Conservation (phyloP, 441 rosid species). For the Iberis amara region DNA sequence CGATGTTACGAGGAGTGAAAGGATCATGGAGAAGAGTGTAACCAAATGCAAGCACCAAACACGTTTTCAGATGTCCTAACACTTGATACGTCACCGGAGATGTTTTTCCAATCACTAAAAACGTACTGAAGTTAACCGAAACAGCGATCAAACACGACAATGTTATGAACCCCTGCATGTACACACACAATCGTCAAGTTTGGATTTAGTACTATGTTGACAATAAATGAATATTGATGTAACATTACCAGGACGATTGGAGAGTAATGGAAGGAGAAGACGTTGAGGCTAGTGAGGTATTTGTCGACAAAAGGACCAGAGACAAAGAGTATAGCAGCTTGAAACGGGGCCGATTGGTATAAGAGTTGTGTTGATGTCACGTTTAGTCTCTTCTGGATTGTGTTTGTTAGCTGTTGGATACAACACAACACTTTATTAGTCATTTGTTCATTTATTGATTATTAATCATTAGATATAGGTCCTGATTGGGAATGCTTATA, state of each 20-base stretch:
- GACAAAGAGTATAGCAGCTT: slow-evolving; percentile 83
- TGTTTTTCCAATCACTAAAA: slow-evolving; percentile 95
- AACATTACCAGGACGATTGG: slow-evolving; percentile 57
- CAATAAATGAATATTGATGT: background rate
- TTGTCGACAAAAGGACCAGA: slow-evolving; percentile 90
- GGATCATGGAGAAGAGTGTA: slow-evolving; percentile 86
- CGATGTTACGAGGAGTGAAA: slow-evolving; percentile 67
- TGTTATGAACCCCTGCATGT: slow-evolving; percentile 67
- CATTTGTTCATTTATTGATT: background rate
- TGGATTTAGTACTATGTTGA: too few relatives aligned
- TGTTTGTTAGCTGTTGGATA: slow-evolving; percentile 65
- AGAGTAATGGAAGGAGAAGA: slow-evolving; percentile 75
- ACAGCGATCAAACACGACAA: slow-evolving; percentile 87
- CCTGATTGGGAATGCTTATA: too few relatives aligned
- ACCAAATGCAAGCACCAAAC: slow-evolving; percentile 84
- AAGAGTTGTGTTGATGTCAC: slow-evolving; percentile 92
- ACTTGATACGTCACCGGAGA: slow-evolving; percentile 98
- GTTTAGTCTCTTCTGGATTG: slow-evolving; percentile 84
- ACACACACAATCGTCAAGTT: slow-evolving; percentile 12
- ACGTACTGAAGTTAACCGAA: slow-evolving; percentile 92
- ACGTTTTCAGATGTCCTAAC: slow-evolving; percentile 92
- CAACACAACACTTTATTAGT: slow-evolving; percentile 10
- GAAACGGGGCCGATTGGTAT: slow-evolving; percentile 94
- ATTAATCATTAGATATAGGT: background rate
- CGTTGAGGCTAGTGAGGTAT: slow-evolving; percentile 69